phyloP scores from a whole-genome alignment of 768 basidiomycete species.

The Boletus edulis region DNA sequence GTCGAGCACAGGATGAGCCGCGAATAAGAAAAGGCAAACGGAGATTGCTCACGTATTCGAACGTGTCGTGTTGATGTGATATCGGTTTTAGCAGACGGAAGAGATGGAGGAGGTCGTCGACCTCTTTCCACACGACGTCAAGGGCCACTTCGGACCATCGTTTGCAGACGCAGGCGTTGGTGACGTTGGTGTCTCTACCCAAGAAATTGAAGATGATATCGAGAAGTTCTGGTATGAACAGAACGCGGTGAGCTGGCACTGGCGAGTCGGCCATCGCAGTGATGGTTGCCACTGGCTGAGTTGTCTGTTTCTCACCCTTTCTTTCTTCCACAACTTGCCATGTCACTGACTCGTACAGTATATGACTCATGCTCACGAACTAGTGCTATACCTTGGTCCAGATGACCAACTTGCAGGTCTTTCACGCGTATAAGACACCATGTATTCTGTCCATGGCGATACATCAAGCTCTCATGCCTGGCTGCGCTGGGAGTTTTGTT shows the following conservation, averaged over 20 bases:
- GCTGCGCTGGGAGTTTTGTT: too few species aligned
- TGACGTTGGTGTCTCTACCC: constrained; percentile 38
- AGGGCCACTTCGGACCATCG: constrained; percentile 57
- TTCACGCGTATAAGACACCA: too few species aligned
- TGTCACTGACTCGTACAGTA: too few species aligned
- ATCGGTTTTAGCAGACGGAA: constrained; percentile 52
- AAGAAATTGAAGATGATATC: constrained; percentile 53
- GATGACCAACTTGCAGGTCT: too few species aligned
- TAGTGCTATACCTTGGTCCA: too few species aligned
- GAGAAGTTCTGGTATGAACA: constrained; percentile 58
- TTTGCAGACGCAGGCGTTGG: constrained; percentile 55
- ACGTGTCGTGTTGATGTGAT: constrained; percentile 9
- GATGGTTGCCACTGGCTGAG: too few species aligned
- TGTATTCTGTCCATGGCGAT: too few species aligned
- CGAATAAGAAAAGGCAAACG: not conserved
- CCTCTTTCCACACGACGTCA: constrained; percentile 56
- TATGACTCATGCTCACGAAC: too few species aligned
- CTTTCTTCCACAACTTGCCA: too few species aligned
- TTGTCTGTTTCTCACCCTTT: too few species aligned
- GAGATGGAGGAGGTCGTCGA: constrained; percentile 43
- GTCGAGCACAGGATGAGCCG: not conserved
- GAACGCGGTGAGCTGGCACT: constrained; percentile 29
- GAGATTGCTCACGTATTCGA: constrained; percentile 22
- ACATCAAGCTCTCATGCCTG: too few species aligned
- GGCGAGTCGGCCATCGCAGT: too few species aligned